Percentiles rank a stretch among this genome's conserved stretches.
These are phyloP conservation scores for Neurospora cerealis DNA, from an alignment of 495 filamentous ascomycete genomes.

Conservation along the genomic window DNA sequence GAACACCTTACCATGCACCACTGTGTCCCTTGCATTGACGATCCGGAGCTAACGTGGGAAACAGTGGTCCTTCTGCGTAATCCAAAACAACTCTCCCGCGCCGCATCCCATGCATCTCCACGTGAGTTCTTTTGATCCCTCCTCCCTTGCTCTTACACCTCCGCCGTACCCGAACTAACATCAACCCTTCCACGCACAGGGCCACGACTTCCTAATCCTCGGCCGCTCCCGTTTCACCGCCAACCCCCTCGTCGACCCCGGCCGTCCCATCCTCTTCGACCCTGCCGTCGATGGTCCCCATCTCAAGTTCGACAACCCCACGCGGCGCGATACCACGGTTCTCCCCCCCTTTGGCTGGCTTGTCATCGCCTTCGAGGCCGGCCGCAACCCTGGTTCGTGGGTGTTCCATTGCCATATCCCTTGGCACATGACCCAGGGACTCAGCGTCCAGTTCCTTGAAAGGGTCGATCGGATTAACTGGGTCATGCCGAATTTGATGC, in stretches of 20 bases:
- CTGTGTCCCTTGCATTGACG: neutral
- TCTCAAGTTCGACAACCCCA: slow-evolving; percentile 24
- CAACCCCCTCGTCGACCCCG: neutral
- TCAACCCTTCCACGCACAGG: slow-evolving; percentile 5
- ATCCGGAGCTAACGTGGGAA: slow-evolving; percentile 6
- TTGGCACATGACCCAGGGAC: slow-evolving; percentile 38
- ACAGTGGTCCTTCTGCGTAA: slow-evolving; percentile 35
- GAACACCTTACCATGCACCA: slow-evolving; percentile 12
- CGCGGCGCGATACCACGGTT: slow-evolving; percentile 28
- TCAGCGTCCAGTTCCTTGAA: slow-evolving; percentile 36
- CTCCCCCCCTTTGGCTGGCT: slow-evolving; percentile 24
- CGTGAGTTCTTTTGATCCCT: slow-evolving; percentile 5
- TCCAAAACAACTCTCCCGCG: slow-evolving; percentile 17
- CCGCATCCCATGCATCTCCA: slow-evolving; percentile 45
- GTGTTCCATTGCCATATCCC: slow-evolving; percentile 36
- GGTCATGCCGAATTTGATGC: neutral
- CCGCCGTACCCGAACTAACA: neutral
- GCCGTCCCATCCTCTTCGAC: neutral
- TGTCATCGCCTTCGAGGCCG: slow-evolving; percentile 30
- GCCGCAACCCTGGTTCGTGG: slow-evolving; percentile 31
- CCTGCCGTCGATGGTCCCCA: slow-evolving; percentile 11
- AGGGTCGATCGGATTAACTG: neutral
- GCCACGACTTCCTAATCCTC: slow-evolving; percentile 48
- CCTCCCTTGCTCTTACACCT: neutral
- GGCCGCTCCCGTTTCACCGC: slow-evolving; percentile 21